A percentile compares a stretch with the other conserved stretches of the same genome.
These are phyloP conservation scores for Cordyceps javanica DNA, from an alignment of 2,329 filamentous ascomycete genomes.

Conservation along the genomic window DNA sequence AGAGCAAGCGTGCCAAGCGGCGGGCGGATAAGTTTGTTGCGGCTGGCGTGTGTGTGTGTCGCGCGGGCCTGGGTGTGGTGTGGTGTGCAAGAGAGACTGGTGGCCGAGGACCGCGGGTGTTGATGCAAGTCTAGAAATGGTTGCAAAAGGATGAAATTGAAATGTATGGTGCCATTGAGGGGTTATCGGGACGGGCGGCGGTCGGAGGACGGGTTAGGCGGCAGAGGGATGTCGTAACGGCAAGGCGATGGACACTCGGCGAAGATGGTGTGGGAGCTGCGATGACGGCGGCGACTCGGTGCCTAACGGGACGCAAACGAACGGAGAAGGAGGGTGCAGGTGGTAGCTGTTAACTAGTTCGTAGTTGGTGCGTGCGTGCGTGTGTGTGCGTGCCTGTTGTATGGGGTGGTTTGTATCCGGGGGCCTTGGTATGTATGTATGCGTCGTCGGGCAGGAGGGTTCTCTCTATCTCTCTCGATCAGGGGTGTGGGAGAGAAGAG, in stretches of 20 bases:
- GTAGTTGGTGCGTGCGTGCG: neutral
- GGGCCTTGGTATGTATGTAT: no score
- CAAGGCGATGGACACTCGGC: neutral
- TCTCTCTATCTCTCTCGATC: no score
- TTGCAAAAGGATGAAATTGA: neutral
- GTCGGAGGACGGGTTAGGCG: constrained; percentile 5
- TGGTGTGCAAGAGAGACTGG: neutral
- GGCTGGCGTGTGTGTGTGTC: no score
- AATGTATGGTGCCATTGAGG: neutral
- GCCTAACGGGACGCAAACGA: constrained; percentile 5
- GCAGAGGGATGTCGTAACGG: constrained; percentile 10
- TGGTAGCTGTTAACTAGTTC: no score
- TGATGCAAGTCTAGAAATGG: neutral
- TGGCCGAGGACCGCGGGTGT: neutral
- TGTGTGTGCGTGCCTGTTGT: no score
- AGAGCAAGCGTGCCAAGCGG: neutral
- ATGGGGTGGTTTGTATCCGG: no score
- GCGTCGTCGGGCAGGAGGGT: no score
- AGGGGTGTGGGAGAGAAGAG: no score
- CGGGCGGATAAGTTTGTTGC: neutral
- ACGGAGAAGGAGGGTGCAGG: neutral
- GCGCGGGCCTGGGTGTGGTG: neutral
- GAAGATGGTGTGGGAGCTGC: constrained; percentile 5
- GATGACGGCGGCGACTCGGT: constrained; percentile 13
- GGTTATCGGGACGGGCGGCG: neutral